Base-by-base conservation (phyloP, 2,329 filamentous ascomycete genomes). In the Hypoxylon sp. region DNA sequence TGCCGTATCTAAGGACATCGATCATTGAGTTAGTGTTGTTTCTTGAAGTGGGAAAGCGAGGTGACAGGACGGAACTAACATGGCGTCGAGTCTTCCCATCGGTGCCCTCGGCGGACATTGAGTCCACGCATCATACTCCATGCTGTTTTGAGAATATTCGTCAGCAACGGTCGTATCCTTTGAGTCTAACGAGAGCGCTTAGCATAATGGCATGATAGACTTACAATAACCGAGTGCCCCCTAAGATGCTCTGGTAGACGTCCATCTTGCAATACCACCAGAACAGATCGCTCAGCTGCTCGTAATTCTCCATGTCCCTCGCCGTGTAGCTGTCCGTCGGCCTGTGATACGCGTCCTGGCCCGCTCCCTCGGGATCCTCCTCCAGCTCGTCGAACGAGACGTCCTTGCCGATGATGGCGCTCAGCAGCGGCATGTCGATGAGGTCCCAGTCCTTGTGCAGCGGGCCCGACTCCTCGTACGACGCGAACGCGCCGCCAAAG, bases 201-300 rank as follows among this genome's bases (percentile, higher is more conserved):
- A 23, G 37, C 38, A 37, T 52, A 23, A 46, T 31, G 55, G 46
- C 17, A 15, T 8, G 31, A 15, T 8, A 15, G 38, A 63, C 92
- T 82, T 79, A 97, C 92, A 97, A 88, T 42, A 96, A 79, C 60
- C 83, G 83, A 37, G 94, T 93, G 7, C 92, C 94, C 65, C 93
- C 95, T 20, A 98, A 79, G 59, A 97, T 85, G 71, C 91, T 92
- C 73, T 97, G 94, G 67, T 94, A 96, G 7, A 90, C 86, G 72
- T 98, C 95, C 79, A 97, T 95, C 74, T 97, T 96, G 67, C 85
- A 88, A 72, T 93, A 97, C 90, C 92, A 97, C 93, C 94, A 99
- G 71, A 90, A 96, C 4, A 98, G 77, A 74, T 98, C 95, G 63
- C 90, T 86, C 33, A 95, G 81, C 13, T 90, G 88, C 68, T 95